Evolutionary conservation across 306 rosid species (phyloP).

Genomic region (Betula pendula): DNA sequence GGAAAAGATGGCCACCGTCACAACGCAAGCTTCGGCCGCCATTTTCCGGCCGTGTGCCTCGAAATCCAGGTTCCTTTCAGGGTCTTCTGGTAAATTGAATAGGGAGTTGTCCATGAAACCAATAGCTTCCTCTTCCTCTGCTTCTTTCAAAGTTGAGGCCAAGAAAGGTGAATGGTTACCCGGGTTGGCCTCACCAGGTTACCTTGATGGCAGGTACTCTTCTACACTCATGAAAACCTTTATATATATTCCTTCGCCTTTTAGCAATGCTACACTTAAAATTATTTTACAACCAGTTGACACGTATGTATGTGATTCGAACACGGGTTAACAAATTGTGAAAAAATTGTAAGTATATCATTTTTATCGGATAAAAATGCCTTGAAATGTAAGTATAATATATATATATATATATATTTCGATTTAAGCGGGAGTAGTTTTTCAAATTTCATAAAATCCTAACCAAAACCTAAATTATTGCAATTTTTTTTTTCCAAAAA

Average conservation of each 20-base stretch:
- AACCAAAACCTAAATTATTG: too few species aligned
- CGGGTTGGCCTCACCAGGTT: constrained; percentile 77
- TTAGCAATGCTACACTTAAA: too few species aligned
- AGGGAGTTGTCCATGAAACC: constrained; percentile 62
- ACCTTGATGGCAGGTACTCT: constrained; percentile 75
- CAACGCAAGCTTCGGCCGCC: constrained; percentile 91
- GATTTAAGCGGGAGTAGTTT: too few species aligned
- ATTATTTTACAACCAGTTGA: too few species aligned
- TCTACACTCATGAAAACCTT: not conserved
- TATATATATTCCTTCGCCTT: too few species aligned
- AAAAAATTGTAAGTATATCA: too few species aligned
- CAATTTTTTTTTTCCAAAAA: too few species aligned
- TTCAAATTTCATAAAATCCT: too few species aligned
- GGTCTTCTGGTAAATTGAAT: constrained; percentile 66
- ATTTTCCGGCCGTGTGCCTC: constrained; percentile 67
- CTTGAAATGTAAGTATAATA: too few species aligned
- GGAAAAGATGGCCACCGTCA: constrained; percentile 79
- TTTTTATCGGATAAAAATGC: not conserved
- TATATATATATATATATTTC: too few species aligned
- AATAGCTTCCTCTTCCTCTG: constrained; percentile 37
- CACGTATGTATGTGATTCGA: too few species aligned
- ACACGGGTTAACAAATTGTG: too few species aligned
- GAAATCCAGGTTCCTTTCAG: constrained; percentile 66
- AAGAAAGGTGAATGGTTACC: constrained; percentile 98
- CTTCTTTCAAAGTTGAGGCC: constrained; percentile 76